Conservation (phyloP, 495 filamentous ascomycete genomes). For the Aspergillus affinis region DNA sequence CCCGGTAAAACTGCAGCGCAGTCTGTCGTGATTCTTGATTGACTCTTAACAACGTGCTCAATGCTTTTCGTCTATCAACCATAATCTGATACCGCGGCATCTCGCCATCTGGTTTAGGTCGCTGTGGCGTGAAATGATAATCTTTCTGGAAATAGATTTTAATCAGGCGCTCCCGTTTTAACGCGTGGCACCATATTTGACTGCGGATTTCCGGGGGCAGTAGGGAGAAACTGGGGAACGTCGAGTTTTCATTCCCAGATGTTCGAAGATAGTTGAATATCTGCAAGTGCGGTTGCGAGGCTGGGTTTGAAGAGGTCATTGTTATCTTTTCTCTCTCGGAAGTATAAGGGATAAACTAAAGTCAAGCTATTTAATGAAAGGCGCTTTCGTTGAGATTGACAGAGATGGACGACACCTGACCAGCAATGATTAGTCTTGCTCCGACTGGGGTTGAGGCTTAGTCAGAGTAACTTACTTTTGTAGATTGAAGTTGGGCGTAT, state of each 20-base stretch:
- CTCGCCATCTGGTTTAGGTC: not conserved
- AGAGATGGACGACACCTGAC: not conserved
- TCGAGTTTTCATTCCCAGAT: not conserved
- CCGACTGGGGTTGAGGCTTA: not conserved
- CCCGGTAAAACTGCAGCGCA: constrained; percentile 7
- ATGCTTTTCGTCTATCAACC: not conserved
- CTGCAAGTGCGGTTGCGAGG: constrained; percentile 5
- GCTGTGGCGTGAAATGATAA: not conserved
- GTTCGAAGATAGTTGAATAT: not conserved
- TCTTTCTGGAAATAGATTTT: not conserved
- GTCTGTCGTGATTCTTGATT: constrained; percentile 1
- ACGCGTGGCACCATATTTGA: not conserved
- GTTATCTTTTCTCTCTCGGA: not conserved
- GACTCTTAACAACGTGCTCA: constrained; percentile 3
- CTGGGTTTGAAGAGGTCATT: not conserved
- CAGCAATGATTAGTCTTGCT: not conserved
- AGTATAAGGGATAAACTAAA: not conserved
- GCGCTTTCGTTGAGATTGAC: not conserved
- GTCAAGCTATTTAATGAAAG: not conserved
- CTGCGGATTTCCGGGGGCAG: constrained; percentile 4
- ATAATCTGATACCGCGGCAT: not conserved
- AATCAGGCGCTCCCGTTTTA: not conserved
- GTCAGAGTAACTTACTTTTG: not conserved
- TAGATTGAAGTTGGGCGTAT: no score
- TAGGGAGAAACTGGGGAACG: not conserved